Conservation (phyloP, 768 basidiomycete genomes). For the Neoboletus subvelutipes region DNA sequence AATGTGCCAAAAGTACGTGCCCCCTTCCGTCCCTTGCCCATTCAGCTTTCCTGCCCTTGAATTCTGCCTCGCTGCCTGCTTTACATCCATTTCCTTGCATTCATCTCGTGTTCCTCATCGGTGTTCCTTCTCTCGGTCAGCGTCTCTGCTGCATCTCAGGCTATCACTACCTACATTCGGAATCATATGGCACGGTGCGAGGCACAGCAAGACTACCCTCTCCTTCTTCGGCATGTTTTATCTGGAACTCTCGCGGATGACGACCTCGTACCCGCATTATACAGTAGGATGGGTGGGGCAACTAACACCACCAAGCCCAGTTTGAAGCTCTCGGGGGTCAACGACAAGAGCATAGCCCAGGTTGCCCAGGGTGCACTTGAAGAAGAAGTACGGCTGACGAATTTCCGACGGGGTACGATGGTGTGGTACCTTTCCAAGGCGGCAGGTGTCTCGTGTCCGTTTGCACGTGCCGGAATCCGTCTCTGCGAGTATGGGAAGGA, state of each 20-base stretch:
- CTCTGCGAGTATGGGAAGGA: slow-evolving; percentile 65
- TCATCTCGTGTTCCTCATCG: slow-evolving; percentile 16
- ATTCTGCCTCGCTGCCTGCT: slow-evolving; percentile 1
- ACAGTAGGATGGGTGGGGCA: slow-evolving; percentile 70
- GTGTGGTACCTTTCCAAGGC: slow-evolving; percentile 81
- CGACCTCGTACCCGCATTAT: slow-evolving; percentile 66
- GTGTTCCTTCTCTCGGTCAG: slow-evolving; percentile 34
- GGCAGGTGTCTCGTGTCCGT: slow-evolving; percentile 74
- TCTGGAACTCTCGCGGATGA: slow-evolving; percentile 75
- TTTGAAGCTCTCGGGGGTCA: slow-evolving; percentile 11
- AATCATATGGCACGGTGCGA: slow-evolving; percentile 72
- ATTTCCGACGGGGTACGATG: slow-evolving; percentile 75
- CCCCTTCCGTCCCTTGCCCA: slow-evolving; percentile 5
- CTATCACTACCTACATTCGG: slow-evolving; percentile 81
- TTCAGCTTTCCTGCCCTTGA: slow-evolving; percentile 14
- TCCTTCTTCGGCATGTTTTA: slow-evolving; percentile 68
- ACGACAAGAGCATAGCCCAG: slow-evolving; percentile 30
- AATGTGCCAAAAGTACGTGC: slow-evolving; percentile 70
- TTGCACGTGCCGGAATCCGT: slow-evolving; percentile 68
- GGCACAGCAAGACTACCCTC: slow-evolving; percentile 65
- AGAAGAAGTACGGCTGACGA: slow-evolving; percentile 51
- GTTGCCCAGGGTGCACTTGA: slow-evolving; percentile 12
- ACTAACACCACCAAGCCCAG: slow-evolving; percentile 36
- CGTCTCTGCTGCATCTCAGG: slow-evolving; percentile 75
- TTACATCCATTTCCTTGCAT: slow-evolving; percentile 7